These are phyloP conservation scores for Eucalyptus brandiana DNA, from an alignment of 345 rosid genomes.

Conservation along the genomic window DNA sequence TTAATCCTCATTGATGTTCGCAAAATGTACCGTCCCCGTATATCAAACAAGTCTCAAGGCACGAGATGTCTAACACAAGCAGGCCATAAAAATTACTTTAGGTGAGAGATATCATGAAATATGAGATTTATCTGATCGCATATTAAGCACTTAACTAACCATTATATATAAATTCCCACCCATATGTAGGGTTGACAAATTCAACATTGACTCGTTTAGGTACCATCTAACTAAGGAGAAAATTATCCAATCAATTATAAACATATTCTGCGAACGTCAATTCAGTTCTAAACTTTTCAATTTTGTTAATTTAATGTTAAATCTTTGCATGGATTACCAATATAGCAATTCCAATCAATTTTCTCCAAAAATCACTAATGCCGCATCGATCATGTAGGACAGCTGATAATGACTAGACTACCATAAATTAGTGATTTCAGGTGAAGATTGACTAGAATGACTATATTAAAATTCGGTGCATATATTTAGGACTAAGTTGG, in stretches of 20 bases:
- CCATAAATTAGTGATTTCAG: fast-evolving
- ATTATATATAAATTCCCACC: background rate
- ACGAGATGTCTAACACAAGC: background rate
- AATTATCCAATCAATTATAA: fast-evolving
- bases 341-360: background rate
- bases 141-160: background rate
- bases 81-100: background rate
- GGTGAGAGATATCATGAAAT: background rate
- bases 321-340: background rate
- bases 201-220: background rate
- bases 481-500: background rate
- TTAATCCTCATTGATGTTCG: background rate
- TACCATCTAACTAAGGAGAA: background rate
- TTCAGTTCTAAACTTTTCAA: fast-evolving
- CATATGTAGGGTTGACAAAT: background rate
- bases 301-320: background rate
- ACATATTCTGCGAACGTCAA: fast-evolving
- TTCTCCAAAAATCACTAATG: fast-evolving
- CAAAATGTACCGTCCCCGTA: background rate
- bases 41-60: background rate
- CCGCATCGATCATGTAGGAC: fast-evolving
- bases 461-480: fast-evolving
- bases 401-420: fast-evolving
- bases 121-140: background rate
- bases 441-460: background rate